phyloP scores from a whole-genome alignment of 805 yeast species.

The Groenewaldozyma salmanticensis region DNA sequence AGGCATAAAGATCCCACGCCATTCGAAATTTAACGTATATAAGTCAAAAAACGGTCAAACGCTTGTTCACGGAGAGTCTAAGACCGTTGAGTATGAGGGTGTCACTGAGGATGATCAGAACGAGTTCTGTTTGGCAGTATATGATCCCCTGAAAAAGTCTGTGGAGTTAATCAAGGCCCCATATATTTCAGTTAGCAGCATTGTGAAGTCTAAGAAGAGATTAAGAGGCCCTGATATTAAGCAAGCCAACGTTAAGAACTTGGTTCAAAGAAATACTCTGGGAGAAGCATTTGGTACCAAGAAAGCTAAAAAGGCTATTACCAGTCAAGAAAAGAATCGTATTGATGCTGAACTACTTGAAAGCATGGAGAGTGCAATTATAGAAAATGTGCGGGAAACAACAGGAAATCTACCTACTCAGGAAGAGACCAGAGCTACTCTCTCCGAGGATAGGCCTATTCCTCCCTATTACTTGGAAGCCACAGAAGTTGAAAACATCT shows the following conservation, averaged over 20 bases:
- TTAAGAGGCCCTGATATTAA: constrained; percentile 55
- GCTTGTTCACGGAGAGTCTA: constrained; percentile 70
- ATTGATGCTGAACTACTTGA: constrained; percentile 77
- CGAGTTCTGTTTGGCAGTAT: constrained; percentile 62
- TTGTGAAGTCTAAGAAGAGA: constrained; percentile 49
- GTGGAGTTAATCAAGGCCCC: constrained; percentile 60
- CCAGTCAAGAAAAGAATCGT: constrained; percentile 69
- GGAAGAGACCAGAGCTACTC: constrained; percentile 46
- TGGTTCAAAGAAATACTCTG: constrained; percentile 65
- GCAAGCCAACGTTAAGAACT: constrained; percentile 40
- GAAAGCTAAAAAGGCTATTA: constrained; percentile 85
- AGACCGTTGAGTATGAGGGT: constrained; percentile 66
- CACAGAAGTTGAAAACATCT: constrained; percentile 72
- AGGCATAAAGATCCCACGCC: constrained; percentile 55
- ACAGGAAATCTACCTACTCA: constrained; percentile 69
- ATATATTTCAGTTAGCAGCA: constrained; percentile 50
- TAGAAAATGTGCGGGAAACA: constrained; percentile 62
- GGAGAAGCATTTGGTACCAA: constrained; percentile 98
- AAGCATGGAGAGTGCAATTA: constrained; percentile 66
- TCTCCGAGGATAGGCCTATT: constrained; percentile 68
- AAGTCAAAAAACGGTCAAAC: constrained; percentile 36
- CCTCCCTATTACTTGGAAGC: constrained; percentile 73
- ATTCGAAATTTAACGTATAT: constrained; percentile 54
- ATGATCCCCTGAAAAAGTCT: constrained; percentile 55
- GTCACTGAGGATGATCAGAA: constrained; percentile 21